Base-by-base conservation (phyloP, 768 basidiomycete genomes). In the Xanthoconium purpureum region DNA sequence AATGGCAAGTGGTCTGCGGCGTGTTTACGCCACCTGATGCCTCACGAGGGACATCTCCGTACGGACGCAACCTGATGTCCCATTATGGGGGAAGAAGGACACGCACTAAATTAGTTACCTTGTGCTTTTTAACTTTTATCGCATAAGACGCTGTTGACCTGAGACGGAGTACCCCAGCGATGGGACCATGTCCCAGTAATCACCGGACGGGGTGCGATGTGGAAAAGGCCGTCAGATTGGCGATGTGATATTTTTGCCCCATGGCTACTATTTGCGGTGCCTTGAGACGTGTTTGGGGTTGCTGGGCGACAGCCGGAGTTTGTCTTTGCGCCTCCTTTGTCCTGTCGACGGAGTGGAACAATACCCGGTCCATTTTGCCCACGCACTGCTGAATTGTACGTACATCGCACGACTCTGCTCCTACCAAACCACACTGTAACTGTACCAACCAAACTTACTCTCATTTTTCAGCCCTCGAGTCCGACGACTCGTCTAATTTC, bases 381-480 rank as follows among this genome's bases (percentile, higher is more conserved):
- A 44, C 43, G 43, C 43, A 44, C 12, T 9, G 24, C 24, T 24
- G 24, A 24, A 4, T 4, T 24, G 28, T 44, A 44, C 43, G 43
- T 17, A 36, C 29, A 47, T 40, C 29, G 55, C 18, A 29, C 54
- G 29, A 52, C 20, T 35, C 24, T 15, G 36, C 11, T 17, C 14
- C 24, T 28, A 44, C 11, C 20, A 24, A 18, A 18, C n/a, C 45
- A 15, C 18, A n/a, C 45, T 33, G 45, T 46, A 46, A 56, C 58
- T 57, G 37, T 48, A 65, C 61, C 51, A 43, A 68, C 30, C 59
- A 37, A 48, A 40, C 56, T 48, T 15, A 63, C 63, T 43, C 47
- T 69, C 68, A 43, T 63, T 66, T 51, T 47, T 30, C 52, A 40
- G 56, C 42, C 42, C 20, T 56, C 54, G 61, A 57, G 62, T 61